Percentiles rank a stretch among this genome's conserved stretches.
These are phyloP conservation scores for Trichoderma sp. DNA, from an alignment of 2,329 filamentous ascomycete species.

Conservation along the genomic window DNA sequence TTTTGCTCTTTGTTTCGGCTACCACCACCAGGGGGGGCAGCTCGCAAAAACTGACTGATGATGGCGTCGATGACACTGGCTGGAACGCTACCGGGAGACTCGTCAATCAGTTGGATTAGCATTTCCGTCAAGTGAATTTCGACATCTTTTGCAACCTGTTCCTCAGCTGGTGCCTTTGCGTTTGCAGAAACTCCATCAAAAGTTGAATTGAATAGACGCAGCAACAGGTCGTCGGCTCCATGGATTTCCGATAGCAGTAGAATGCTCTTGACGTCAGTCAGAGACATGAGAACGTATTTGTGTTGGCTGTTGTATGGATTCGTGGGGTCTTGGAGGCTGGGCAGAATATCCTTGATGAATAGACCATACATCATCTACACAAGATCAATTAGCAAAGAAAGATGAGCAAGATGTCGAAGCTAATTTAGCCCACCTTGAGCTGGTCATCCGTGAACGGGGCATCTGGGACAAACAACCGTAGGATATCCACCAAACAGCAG, in stretches of 20 bases:
- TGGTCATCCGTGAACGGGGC: constrained; percentile 89
- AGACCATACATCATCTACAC: constrained; percentile 85
- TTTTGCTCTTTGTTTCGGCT: constrained; percentile 63
- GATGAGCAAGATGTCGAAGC: neutral
- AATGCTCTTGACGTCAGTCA: constrained; percentile 92
- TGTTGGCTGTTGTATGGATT: constrained; percentile 93
- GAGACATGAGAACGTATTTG: constrained; percentile 82
- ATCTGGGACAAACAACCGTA: constrained; percentile 89
- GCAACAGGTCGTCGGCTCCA: constrained; percentile 73
- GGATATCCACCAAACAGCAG: constrained; percentile 87
- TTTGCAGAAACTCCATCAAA: constrained; percentile 88
- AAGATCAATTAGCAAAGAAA: constrained; percentile 16
- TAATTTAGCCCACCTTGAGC: constrained; percentile 66
- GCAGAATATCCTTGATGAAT: constrained; percentile 79
- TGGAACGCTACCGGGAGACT: constrained; percentile 69
- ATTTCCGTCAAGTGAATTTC: constrained; percentile 89
- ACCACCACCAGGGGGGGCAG: constrained; percentile 65
- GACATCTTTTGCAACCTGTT: constrained; percentile 87
- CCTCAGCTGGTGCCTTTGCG: constrained; percentile 70
- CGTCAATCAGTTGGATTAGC: constrained; percentile 81
- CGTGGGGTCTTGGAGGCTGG: constrained; percentile 78
- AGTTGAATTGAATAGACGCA: constrained; percentile 79
- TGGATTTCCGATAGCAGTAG: constrained; percentile 86
- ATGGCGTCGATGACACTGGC: constrained; percentile 85
- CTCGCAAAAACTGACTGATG: constrained; percentile 91